phyloP scores from a whole-genome alignment of 2,329 filamentous ascomycete genomes.

The Aspergillus novofumigatus region DNA sequence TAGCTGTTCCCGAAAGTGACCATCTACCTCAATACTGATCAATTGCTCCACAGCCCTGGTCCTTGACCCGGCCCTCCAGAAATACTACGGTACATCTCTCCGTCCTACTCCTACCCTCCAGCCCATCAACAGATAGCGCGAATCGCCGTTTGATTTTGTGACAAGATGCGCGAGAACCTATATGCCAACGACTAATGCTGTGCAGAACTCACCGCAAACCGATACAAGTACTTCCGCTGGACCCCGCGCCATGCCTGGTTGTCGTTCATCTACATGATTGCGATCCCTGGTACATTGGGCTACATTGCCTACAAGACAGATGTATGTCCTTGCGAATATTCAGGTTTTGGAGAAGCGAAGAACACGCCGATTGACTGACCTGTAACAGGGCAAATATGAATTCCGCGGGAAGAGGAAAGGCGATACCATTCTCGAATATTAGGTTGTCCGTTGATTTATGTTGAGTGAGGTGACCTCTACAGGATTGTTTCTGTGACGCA shows the following conservation, averaged over 20 bases:
- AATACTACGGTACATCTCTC: slow-evolving; percentile 46
- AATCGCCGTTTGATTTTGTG: background rate
- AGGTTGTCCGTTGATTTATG: slow-evolving; percentile 11
- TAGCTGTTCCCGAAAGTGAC: background rate
- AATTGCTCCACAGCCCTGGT: slow-evolving; percentile 43
- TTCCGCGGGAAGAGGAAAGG: slow-evolving; percentile 83
- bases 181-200: slow-evolving; percentile 2
- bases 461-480: background rate
- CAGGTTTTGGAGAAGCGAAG: background rate
- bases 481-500: background rate
- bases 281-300: slow-evolving; percentile 67
- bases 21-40: slow-evolving; percentile 36
- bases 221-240: slow-evolving; percentile 95
- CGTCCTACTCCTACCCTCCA: slow-evolving; percentile 12
- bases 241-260: slow-evolving; percentile 76
- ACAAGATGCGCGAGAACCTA: slow-evolving; percentile 10
- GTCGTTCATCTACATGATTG: slow-evolving; percentile 69
- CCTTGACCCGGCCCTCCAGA: slow-evolving; percentile 45
- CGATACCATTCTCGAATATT: slow-evolving; percentile 79
- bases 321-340: slow-evolving; percentile 52
- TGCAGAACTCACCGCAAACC: slow-evolving; percentile 74
- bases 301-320: slow-evolving; percentile 76
- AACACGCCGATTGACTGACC: slow-evolving; percentile 15
- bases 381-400: slow-evolving; percentile 72
- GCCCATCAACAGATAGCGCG: background rate